Percentiles rank a stretch among this genome's conserved stretches.
These are phyloP conservation scores for Aspergillus fructus DNA, from an alignment of 2,329 filamentous ascomycete species.

Conservation along the genomic window DNA sequence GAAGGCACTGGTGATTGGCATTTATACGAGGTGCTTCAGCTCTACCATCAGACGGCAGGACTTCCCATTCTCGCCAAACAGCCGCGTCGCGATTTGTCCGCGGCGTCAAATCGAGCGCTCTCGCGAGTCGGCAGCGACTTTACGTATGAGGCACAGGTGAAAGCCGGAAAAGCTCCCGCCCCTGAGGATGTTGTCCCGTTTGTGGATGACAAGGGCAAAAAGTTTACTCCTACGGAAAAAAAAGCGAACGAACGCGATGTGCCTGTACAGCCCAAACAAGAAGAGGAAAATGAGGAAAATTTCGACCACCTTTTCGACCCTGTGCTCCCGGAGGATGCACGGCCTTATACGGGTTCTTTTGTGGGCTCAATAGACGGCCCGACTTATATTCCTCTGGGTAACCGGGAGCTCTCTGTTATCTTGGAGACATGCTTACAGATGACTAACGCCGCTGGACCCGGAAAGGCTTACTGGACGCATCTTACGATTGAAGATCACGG, in stretches of 20 bases:
- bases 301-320: constrained; percentile 40
- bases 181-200: constrained; percentile 31
- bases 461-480: constrained; percentile 74
- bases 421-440: constrained; percentile 61
- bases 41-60: constrained; percentile 80
- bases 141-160: background rate
- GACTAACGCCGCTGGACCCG: constrained; percentile 61
- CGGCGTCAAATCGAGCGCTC: background rate
- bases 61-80: constrained; percentile 52
- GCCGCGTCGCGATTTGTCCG: constrained; percentile 12
- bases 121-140: background rate
- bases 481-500: constrained; percentile 54
- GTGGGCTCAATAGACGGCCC: constrained; percentile 10
- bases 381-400: constrained; percentile 49
- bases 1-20: constrained; percentile 61
- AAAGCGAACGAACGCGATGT: background rate
- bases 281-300: constrained; percentile 25
- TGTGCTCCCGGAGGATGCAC: constrained; percentile 17
- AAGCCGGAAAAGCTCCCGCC: background rate
- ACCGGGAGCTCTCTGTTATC: constrained; percentile 65
- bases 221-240: constrained; percentile 4
- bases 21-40: constrained; percentile 68
- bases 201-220: constrained; percentile 26
- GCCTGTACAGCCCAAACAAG: constrained; percentile 10
- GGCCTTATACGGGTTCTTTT: background rate